These are phyloP conservation scores for Sindora glabra DNA, from an alignment of 306 rosid genomes.

Conservation along the genomic window DNA sequence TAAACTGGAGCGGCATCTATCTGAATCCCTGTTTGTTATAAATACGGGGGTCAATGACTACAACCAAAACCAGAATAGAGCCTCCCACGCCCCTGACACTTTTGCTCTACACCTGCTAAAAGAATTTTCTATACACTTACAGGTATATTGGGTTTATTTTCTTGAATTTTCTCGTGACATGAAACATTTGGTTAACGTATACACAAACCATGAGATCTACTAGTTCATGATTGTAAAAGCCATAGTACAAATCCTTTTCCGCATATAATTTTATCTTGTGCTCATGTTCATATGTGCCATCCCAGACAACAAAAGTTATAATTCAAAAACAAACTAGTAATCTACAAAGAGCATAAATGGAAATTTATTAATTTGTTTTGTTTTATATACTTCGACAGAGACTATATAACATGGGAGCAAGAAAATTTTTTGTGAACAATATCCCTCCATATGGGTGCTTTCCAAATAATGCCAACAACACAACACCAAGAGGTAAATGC, in stretches of 20 bases:
- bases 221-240: neutral
- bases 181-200: neutral
- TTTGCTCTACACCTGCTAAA: neutral
- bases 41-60: conserved; percentile 20
- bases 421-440: conserved; percentile 23
- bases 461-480: neutral
- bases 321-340: neutral
- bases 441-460: conserved; percentile 33
- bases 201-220: neutral
- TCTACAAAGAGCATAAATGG: no score
- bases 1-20: conserved; percentile 13
- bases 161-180: neutral
- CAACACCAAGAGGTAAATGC: conserved; percentile 24
- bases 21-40: conserved; percentile 21
- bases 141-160: neutral
- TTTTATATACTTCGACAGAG: conserved; percentile 13
- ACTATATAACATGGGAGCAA: conserved; percentile 27
- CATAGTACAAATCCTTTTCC: neutral
- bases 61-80: neutral
- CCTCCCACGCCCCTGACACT: neutral
- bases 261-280: neutral
- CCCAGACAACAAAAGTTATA: neutral
- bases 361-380: neutral
- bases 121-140: conserved; percentile 15
- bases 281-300: neutral